Evolutionary conservation across 495 filamentous ascomycete genomes (phyloP).

Genomic region (Glutinoglossum americanum): DNA sequence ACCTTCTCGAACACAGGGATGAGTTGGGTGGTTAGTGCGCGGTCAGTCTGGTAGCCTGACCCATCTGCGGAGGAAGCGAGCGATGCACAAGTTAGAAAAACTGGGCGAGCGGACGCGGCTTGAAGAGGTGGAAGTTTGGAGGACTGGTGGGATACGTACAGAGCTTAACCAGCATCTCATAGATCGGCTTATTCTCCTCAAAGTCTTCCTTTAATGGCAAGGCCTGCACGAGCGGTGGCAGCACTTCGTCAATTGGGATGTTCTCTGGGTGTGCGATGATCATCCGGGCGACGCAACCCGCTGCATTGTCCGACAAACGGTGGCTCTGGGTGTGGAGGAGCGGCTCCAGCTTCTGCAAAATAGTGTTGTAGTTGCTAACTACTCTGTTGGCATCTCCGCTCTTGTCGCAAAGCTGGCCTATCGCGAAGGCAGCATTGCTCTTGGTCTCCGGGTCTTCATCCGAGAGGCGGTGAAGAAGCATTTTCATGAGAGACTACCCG

Average conservation of each 20-base stretch:
- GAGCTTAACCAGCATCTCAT: conserved; percentile 64
- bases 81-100: neutral
- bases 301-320: conserved; percentile 76
- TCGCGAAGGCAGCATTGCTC: conserved; percentile 82
- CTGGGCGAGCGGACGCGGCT: neutral
- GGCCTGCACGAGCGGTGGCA: conserved; percentile 54
- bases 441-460: conserved; percentile 85
- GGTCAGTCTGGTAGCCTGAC: conserved; percentile 45
- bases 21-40: conserved; percentile 52
- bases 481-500: conserved; percentile 37
- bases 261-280: conserved; percentile 61
- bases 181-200: conserved; percentile 89
- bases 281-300: conserved; percentile 81
- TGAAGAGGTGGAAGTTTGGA: neutral
- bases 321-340: conserved; percentile 54
- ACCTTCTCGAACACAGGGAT: conserved; percentile 66
- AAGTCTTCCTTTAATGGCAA: conserved; percentile 85
- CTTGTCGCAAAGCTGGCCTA: conserved; percentile 62
- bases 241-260: conserved; percentile 57
- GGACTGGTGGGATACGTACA: conserved; percentile 32
- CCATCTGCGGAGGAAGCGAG: conserved; percentile 29
- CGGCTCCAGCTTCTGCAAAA: conserved; percentile 66
- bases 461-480: conserved; percentile 65
- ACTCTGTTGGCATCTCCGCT: conserved; percentile 51
- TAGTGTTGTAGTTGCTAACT: conserved; percentile 47